Evolutionary conservation across 495 filamentous ascomycete species (phyloP), one percentile per base, ranked within the genome.

Genomic region (Xylaria cubensis): DNA sequence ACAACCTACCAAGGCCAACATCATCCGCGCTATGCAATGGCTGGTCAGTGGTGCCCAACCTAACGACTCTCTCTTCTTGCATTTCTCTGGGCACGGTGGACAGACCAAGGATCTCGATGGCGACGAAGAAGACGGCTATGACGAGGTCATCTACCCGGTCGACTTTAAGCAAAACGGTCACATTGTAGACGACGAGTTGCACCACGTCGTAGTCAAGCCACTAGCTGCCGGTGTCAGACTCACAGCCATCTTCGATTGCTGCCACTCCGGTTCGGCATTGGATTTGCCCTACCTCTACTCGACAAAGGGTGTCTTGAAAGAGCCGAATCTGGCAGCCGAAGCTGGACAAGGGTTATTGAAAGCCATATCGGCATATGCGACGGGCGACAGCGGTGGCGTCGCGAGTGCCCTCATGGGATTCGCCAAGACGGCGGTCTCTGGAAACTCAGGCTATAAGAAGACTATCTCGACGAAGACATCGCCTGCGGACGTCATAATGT

Each of bases 231-330:
- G 96, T 72, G 95, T 97, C 61, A 92, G 96, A 21, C 84, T 99
- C 69, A 99, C 96, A 0, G 93, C 93, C 64, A 98, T 99, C 83
- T 99, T 99, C 83, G 96, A 99, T 82, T 97, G 93, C 36, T 99
- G 96, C 85, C 96, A 99, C 82, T 97, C 94, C 0, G 96, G 96
- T 74, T 96, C 95, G 9, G 95, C 93, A n/a, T 82, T 99, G 75
- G 96, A 99, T 79, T 86, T 99, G 62, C 96, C 96, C 13, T 99
- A 98, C 84, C 87, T 98, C 80, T 99, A 99, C 90, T 95, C 92
- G 71, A 97, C 94, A 42, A 90, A 91, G 77, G 96, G 96, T 77
- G 84, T 97, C n/a, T 90, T 98, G 85, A 99, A 99, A 83, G 96
- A 98, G 84, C 96, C 96, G 69, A 97, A 99, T 78, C 89, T 98